Percentiles rank a stretch among this genome's conserved stretches.
Conservation (phyloP, 192 early-diverging fungal genomes). For the Geranomyces variabilis region DNA sequence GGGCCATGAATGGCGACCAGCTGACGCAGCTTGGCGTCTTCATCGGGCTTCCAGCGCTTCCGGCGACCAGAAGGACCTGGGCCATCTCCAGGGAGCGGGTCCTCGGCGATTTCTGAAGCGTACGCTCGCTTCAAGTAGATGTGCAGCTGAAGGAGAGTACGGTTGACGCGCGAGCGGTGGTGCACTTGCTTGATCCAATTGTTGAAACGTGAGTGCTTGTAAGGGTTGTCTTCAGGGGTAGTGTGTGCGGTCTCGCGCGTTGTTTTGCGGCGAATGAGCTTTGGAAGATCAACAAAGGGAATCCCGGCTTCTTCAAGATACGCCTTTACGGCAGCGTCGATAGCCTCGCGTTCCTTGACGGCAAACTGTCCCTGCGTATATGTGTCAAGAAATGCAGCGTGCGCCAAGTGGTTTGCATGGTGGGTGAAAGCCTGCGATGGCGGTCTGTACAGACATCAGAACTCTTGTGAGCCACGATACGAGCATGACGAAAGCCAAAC, state of each 20-base stretch:
- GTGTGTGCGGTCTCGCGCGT: neutral
- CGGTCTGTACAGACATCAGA: no score
- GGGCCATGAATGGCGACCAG: conserved; percentile 6
- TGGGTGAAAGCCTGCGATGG: conserved; percentile 16
- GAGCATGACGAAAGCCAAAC: neutral
- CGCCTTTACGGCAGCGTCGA: neutral
- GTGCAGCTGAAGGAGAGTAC: conserved; percentile 8
- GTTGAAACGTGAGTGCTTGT: neutral
- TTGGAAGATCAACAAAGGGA: conserved; percentile 4
- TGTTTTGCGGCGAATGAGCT: conserved; percentile 3
- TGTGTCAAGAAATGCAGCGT: conserved; percentile 10
- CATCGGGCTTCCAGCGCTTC: conserved; percentile 4
- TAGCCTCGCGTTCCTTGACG: conserved; percentile 11
- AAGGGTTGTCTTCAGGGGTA: conserved; percentile 12
- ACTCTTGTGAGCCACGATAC: neutral
- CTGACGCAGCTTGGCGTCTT: conserved; percentile 13
- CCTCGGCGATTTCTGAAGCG: neutral
- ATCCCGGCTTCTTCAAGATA: conserved; percentile 22
- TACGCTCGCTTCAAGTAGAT: conserved; percentile 21
- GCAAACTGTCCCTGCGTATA: conserved; percentile 18
- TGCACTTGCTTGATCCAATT: conserved; percentile 12
- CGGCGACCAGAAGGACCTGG: neutral
- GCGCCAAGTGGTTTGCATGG: neutral
- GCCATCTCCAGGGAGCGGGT: neutral
- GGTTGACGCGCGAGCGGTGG: conserved; percentile 10